Conservation (phyloP, 2,329 filamentous ascomycete genomes). For the Trichoderma sp. region DNA sequence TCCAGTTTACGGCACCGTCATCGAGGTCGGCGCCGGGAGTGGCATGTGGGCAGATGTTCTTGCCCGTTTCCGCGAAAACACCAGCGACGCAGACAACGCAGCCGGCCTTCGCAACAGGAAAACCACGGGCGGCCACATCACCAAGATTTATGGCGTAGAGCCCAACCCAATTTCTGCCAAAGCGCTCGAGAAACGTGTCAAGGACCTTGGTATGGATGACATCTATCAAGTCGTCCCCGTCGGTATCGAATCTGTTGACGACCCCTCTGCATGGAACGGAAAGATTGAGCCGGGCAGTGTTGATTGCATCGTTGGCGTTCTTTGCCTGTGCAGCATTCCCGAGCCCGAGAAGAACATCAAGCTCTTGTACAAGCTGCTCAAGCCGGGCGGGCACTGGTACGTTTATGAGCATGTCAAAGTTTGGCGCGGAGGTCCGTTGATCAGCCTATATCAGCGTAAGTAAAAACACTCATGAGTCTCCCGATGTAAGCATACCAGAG, state of each 20-base stretch:
- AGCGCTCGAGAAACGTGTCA: conserved; percentile 46
- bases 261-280: conserved; percentile 42
- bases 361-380: conserved; percentile 56
- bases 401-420: conserved; percentile 59
- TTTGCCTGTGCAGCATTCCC: conserved; percentile 64
- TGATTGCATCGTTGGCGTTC: conserved; percentile 59
- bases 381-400: conserved; percentile 62
- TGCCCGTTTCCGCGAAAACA: conserved; percentile 27
- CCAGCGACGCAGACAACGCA: conserved; percentile 17
- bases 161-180: conserved; percentile 56
- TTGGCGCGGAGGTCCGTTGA: conserved; percentile 38
- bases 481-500: not conserved
- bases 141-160: conserved; percentile 61
- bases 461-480: conserved; percentile 14
- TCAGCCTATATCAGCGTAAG: conserved; percentile 53
- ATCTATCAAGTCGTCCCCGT: conserved; percentile 62
- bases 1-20: conserved; percentile 49
- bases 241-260: conserved; percentile 58
- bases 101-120: conserved; percentile 21
- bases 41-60: conserved; percentile 62
- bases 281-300: conserved; percentile 51
- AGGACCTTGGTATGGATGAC: conserved; percentile 51
- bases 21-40: conserved; percentile 62
- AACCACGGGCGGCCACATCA: conserved; percentile 31
- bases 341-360: conserved; percentile 55